A percentile compares a stretch with the other conserved stretches of the same genome.
Conservation (phyloP, 331 rosid species). For the Malus hybrid region DNA sequence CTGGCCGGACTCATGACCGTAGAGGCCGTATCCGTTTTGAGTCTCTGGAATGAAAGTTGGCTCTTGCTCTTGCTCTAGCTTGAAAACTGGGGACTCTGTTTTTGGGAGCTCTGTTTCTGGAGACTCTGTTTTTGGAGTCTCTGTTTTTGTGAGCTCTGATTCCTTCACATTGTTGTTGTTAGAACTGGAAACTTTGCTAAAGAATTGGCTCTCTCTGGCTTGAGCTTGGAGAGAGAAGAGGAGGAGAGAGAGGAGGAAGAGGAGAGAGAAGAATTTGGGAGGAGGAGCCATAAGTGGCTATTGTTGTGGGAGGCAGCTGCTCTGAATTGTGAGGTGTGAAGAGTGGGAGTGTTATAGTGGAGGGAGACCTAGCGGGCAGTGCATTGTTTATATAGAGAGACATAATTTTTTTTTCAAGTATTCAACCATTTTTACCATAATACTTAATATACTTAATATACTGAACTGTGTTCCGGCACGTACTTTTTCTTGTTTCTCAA, state of each 20-base stretch:
- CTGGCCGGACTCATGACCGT: conserved; percentile 69
- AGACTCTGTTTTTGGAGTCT: background rate
- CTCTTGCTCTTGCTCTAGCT: conserved; percentile 32
- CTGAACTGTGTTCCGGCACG: rapidly evolving
- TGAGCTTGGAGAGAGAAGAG: conserved; percentile 16
- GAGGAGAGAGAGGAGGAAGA: conserved; percentile 40
- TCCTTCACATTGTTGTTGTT: conserved; percentile 26
- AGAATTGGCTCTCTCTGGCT: conserved; percentile 60
- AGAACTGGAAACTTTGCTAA: conserved; percentile 59
- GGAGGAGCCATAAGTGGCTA: conserved; percentile 45
- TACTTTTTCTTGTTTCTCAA: background rate
- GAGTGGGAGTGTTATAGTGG: conserved; percentile 13
- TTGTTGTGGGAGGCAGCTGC: background rate
- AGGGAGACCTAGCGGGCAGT: background rate
- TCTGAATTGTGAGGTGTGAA: background rate
- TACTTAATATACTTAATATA: no score
- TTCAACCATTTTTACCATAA: no score
- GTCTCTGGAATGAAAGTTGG: conserved; percentile 56
- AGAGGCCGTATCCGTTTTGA: conserved; percentile 71
- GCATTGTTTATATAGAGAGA: conserved; percentile 43
- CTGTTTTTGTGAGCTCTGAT: conserved; percentile 29
- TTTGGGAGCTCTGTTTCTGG: conserved; percentile 24
- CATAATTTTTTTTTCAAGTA: no score
- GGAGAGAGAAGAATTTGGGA: conserved; percentile 21
- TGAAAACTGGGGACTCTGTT: conserved; percentile 15